phyloP scores from a whole-genome alignment of 2,329 filamentous ascomycete genomes.

The Trichoderma pleuroti region DNA sequence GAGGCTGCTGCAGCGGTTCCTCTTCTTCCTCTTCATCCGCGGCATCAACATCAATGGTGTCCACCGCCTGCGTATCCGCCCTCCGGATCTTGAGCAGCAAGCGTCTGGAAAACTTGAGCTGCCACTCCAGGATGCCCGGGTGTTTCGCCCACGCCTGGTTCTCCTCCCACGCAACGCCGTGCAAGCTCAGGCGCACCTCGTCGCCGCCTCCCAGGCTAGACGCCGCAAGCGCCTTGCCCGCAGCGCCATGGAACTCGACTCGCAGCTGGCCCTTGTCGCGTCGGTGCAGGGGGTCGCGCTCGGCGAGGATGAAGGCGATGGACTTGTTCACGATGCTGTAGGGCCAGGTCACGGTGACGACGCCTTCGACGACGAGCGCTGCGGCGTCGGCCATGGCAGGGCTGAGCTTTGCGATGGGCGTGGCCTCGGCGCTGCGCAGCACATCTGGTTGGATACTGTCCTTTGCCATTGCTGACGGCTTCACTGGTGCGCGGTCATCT shows the following conservation, averaged over 20 bases:
- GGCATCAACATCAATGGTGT: slow-evolving; percentile 50
- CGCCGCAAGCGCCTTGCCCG: slow-evolving; percentile 65
- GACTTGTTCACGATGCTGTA: slow-evolving; percentile 74
- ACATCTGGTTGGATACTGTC: slow-evolving; percentile 23
- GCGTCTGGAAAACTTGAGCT: slow-evolving; percentile 52
- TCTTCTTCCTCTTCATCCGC: slow-evolving; percentile 23
- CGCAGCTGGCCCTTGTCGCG: slow-evolving; percentile 76
- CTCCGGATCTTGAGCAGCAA: slow-evolving; percentile 43
- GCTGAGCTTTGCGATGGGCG: slow-evolving; percentile 54
- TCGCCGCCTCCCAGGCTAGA: slow-evolving; percentile 75
- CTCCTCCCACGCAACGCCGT: slow-evolving; percentile 63
- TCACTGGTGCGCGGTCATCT: slow-evolving; percentile 16
- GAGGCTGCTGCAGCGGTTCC: neutral
- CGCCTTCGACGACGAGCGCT: slow-evolving; percentile 57
- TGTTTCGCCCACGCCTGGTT: slow-evolving; percentile 46
- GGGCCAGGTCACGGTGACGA: slow-evolving; percentile 86
- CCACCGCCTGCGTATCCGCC: slow-evolving; percentile 45
- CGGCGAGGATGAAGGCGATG: slow-evolving; percentile 76
- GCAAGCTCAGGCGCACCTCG: slow-evolving; percentile 64
- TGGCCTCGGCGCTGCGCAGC: slow-evolving; percentile 34
- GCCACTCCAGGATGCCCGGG: slow-evolving; percentile 55
- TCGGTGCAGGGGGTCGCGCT: slow-evolving; percentile 78
- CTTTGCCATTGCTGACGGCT: slow-evolving; percentile 26
- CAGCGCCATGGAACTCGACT: slow-evolving; percentile 66
- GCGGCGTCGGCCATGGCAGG: slow-evolving; percentile 44